Conservation (phyloP, 768 basidiomycete species). For the Psilocybe tampanensis region DNA sequence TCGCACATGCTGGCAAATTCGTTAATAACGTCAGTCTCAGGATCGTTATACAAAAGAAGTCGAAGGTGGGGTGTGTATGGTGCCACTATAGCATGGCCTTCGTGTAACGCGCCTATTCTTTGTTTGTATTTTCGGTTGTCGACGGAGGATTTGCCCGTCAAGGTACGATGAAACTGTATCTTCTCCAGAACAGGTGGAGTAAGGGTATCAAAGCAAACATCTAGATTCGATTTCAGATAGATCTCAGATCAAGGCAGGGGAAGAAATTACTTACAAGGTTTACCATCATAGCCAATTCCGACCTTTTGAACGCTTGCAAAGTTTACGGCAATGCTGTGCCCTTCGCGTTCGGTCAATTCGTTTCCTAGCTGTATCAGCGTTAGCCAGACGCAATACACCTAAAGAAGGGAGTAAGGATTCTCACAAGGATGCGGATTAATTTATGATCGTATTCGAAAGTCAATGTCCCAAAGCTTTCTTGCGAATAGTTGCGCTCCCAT, state of each 20-base stretch:
- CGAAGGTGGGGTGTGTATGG: constrained; percentile 76
- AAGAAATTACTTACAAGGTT: constrained; percentile 54
- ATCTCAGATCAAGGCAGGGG: not conserved
- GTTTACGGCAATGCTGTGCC: constrained; percentile 52
- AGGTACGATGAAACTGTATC: constrained; percentile 56
- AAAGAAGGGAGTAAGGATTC: constrained; percentile 19
- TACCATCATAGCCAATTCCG: constrained; percentile 62
- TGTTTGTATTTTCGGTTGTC: constrained; percentile 53
- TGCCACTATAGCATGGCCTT: constrained; percentile 60
- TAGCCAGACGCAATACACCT: not conserved
- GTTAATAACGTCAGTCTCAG: constrained; percentile 45
- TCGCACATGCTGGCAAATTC: constrained; percentile 58
- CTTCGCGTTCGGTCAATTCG: constrained; percentile 49
- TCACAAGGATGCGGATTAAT: constrained; percentile 61
- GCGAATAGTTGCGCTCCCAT: constrained; percentile 57
- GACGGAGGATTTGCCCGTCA: constrained; percentile 39
- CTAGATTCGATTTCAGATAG: constrained; percentile 33
- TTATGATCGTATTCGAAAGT: constrained; percentile 72
- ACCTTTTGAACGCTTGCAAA: constrained; percentile 64
- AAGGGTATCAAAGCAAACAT: constrained; percentile 67
- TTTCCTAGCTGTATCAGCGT: constrained; percentile 55
- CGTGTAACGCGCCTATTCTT: constrained; percentile 58
- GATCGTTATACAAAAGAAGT: constrained; percentile 54
- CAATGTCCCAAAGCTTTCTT: constrained; percentile 51
- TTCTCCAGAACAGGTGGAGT: constrained; percentile 67